Evolutionary conservation across 352 stramenopile species (phyloP), one percentile per base, ranked within the genome.

Genomic region (Phytopythium kandeliae): DNA sequence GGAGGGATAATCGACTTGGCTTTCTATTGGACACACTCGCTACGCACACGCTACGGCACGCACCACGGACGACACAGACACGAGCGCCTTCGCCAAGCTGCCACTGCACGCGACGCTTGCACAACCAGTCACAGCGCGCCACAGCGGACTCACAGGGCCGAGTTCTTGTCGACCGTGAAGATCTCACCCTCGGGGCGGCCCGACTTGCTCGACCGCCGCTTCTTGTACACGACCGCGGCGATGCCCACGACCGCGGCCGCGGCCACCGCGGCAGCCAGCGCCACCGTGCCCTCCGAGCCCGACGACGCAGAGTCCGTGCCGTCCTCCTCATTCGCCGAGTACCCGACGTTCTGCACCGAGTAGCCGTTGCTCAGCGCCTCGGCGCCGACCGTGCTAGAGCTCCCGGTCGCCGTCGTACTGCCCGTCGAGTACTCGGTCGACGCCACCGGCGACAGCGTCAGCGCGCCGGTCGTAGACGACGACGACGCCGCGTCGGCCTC

Each of bases 91-190:
- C 53, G 58, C 54, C 62, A 67, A 63, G 67, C 31, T n/a, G n/a
- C n/a, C n/a, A n/a, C n/a, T n/a, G n/a, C n/a, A 51, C 45, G 41
- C 45, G 45, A 51, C 45, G 45, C 45, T 41, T 17, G 25, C 45
- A 51, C 45, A 51, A 31, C n/a, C 26, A 71, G 48, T 42, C 36
- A 42, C 38, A 12, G 7, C 19, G 40, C 69, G 54, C 45, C 17
- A 24, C 28, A 46, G 41, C 37, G 51, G 45, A 40, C 55, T 82
- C 86, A 89, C 65, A 89, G 64, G 4, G 72, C 75, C 48, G 78
- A 89, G 62, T 78, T 74, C 69, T 87, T 76, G 69, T 89, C 78
- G 47, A 89, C 62, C 31, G 78, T 89, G 57, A 89, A 89, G 66
- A 89, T 89, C 40, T 65, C 71, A 30, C 67, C 67, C 50, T 86